Conservation (phyloP, 192 early-diverging fungal genomes). For the Geranomyces michiganensis region DNA sequence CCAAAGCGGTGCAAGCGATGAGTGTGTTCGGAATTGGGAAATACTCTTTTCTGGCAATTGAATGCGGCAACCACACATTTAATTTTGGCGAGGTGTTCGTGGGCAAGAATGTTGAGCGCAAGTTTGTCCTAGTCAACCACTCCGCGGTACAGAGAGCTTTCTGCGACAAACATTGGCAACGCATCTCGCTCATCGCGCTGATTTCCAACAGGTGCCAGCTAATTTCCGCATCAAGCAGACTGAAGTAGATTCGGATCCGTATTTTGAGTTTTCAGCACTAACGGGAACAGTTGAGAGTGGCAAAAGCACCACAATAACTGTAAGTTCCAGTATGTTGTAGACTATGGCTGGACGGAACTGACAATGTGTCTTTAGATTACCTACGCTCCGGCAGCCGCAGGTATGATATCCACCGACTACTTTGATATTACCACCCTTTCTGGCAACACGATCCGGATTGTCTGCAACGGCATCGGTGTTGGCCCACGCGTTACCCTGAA, state of each 20-base stretch:
- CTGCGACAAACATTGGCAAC: constrained; percentile 2
- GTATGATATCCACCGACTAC: constrained; percentile 56
- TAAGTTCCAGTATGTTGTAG: constrained; percentile 13
- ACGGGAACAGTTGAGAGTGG: constrained; percentile 41
- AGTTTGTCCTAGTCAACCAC: constrained; percentile 47
- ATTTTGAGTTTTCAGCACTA: constrained; percentile 50
- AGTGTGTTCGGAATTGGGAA: constrained; percentile 56
- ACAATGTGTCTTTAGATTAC: constrained; percentile 40
- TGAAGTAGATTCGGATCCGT: constrained; percentile 48
- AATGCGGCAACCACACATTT: constrained; percentile 35
- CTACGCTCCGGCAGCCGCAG: constrained; percentile 51
- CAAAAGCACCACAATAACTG: constrained; percentile 40
- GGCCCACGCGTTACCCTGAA: constrained; percentile 54
- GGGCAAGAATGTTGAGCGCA: constrained; percentile 45
- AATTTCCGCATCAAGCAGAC: constrained; percentile 54
- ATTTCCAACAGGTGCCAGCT: constrained; percentile 18
- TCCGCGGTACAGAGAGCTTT: constrained; percentile 38
- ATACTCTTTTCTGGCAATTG: constrained; percentile 56
- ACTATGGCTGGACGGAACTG: background rate
- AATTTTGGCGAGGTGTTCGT: constrained; percentile 63
- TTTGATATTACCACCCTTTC: constrained; percentile 63
- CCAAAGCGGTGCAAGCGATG: constrained; percentile 39
- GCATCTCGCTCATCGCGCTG: background rate
- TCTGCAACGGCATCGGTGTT: constrained; percentile 46
- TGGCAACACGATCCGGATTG: constrained; percentile 54